These are phyloP conservation scores for Knoxia roxburghii DNA, from an alignment of 257 asterid species.

Conservation along the genomic window DNA sequence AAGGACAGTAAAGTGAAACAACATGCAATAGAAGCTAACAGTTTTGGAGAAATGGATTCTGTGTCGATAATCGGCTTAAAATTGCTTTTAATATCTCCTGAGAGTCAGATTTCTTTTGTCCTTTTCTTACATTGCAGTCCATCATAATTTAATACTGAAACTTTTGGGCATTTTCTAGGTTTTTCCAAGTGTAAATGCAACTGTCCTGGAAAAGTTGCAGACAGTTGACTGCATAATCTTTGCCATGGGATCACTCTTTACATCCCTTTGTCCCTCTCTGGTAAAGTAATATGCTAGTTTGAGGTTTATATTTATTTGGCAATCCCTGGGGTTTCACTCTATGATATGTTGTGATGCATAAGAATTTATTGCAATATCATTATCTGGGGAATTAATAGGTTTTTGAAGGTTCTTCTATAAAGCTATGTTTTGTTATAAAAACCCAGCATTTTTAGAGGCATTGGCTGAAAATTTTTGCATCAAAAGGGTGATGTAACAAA, in stretches of 20 bases:
- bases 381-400: not conserved
- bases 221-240: constrained; percentile 71
- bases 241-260: constrained; percentile 95
- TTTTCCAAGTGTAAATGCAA: constrained; percentile 68
- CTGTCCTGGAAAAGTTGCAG: constrained; percentile 68
- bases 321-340: not conserved
- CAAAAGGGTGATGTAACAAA: not conserved
- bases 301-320: not conserved
- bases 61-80: not conserved
- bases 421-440: not conserved
- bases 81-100: not conserved
- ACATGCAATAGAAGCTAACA: not conserved
- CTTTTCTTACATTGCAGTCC: not conserved
- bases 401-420: not conserved
- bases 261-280: constrained; percentile 95
- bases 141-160: not conserved
- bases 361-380: not conserved
- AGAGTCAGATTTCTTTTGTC: not conserved
- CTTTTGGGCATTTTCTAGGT: constrained; percentile 48
- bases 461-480: not conserved
- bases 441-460: not conserved
- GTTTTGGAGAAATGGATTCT: not conserved
- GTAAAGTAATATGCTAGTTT: constrained; percentile 29
- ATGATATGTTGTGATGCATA: not conserved
- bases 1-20: not conserved